These are phyloP conservation scores for Chaetomiaceae sp. DNA, from an alignment of 2,329 filamentous ascomycete genomes.

Conservation along the genomic window DNA sequence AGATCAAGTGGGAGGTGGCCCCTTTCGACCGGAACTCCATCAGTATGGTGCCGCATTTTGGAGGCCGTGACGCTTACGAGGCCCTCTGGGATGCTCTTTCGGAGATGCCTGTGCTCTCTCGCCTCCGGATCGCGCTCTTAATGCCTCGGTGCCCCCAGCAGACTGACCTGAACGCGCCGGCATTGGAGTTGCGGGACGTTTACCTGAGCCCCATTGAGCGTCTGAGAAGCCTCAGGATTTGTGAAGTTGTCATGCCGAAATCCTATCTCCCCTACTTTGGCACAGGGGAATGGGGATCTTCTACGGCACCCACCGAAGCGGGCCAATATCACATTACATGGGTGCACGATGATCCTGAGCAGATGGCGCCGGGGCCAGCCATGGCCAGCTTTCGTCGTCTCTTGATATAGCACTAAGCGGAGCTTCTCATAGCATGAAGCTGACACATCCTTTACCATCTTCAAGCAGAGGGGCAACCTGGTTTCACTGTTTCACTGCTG, in stretches of 20 bases:
- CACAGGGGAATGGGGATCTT: not conserved
- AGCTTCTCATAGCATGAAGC: too few species aligned
- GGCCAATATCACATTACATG: constrained; percentile 7
- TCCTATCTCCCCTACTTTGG: constrained; percentile 5
- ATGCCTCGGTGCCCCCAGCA: constrained; percentile 7
- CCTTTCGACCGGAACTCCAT: constrained; percentile 13
- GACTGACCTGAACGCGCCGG: not conserved
- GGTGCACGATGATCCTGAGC: constrained; percentile 4
- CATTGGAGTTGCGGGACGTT: constrained; percentile 5
- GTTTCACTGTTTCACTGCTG: too few species aligned
- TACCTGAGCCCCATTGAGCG: constrained; percentile 17
- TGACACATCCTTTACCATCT: not conserved
- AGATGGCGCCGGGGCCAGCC: not conserved
- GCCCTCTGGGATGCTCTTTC: constrained; percentile 21
- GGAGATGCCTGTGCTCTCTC: constrained; percentile 15
- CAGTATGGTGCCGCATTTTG: constrained; percentile 15
- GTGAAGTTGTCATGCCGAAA: constrained; percentile 12
- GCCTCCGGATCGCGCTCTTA: constrained; percentile 16
- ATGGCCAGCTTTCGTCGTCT: not conserved
- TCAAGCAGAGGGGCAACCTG: too few species aligned
- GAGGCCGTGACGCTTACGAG: constrained; percentile 17
- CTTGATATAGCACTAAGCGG: too few species aligned
- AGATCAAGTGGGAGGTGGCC: constrained; percentile 19
- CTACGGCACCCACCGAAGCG: not conserved
- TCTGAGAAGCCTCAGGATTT: constrained; percentile 10